Conservation (phyloP, 2,329 filamentous ascomycete genomes). For the Diplodia corticola region DNA sequence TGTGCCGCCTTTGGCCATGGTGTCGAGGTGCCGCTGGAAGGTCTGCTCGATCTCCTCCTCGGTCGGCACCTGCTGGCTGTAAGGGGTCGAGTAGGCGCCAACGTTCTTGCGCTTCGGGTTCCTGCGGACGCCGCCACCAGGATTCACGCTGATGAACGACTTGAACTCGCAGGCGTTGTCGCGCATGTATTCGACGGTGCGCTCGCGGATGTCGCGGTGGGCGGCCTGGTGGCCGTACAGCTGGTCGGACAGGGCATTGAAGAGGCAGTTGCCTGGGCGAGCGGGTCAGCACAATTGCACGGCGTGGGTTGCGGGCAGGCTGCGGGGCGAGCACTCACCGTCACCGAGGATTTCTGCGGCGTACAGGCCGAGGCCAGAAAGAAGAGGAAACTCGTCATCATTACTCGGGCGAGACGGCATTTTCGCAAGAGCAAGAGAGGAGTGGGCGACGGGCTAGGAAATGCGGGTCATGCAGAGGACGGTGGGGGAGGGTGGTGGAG, state of each 20-base stretch:
- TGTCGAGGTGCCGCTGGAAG: slow-evolving; percentile 57
- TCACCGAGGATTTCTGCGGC: slow-evolving; percentile 61
- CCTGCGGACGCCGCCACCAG: slow-evolving; percentile 32
- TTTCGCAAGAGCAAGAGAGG: slow-evolving; percentile 26
- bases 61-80: slow-evolving; percentile 53
- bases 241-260: slow-evolving; percentile 68
- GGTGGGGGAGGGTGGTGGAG: slow-evolving; percentile 30
- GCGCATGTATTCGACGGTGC: slow-evolving; percentile 63
- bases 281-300: slow-evolving; percentile 26
- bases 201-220: slow-evolving; percentile 59
- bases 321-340: slow-evolving; percentile 49
- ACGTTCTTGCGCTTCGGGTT: slow-evolving; percentile 59
- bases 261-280: slow-evolving; percentile 65
- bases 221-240: slow-evolving; percentile 61
- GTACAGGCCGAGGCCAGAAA: slow-evolving; percentile 60
- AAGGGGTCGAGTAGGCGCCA: slow-evolving; percentile 42
- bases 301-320: slow-evolving; percentile 3
- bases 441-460: slow-evolving; percentile 27
- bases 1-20: slow-evolving; percentile 61
- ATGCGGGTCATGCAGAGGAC: slow-evolving; percentile 26
- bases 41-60: slow-evolving; percentile 54
- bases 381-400: slow-evolving; percentile 55
- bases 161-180: slow-evolving; percentile 63
- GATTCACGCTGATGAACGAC: slow-evolving; percentile 60
- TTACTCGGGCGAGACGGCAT: slow-evolving; percentile 23